Conservation (phyloP, 116 monocot species). For the Papilionanthe hybrid region DNA sequence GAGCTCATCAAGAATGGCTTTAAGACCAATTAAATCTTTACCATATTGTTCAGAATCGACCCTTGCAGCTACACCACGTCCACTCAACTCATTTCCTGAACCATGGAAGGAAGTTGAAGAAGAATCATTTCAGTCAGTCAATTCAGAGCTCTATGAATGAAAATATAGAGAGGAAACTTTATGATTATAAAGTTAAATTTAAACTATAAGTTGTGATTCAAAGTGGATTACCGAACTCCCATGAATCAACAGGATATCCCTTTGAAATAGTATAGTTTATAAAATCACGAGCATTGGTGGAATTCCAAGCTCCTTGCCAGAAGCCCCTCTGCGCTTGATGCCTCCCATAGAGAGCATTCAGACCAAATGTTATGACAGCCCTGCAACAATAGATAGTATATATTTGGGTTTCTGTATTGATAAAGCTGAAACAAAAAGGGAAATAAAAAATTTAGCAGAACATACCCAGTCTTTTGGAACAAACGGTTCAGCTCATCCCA, state of each 20-base stretch:
- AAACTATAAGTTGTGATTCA: background rate
- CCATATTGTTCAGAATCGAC: conserved; percentile 48
- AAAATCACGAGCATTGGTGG: conserved; percentile 65
- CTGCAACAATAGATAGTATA: conserved; percentile 18
- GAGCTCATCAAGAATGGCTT: conserved; percentile 29
- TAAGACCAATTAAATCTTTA: conserved; percentile 46
- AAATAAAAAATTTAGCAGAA: background rate
- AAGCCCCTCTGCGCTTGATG: conserved; percentile 14
- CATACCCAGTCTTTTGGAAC: conserved; percentile 56
- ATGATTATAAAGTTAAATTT: background rate
- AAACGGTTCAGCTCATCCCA: conserved; percentile 64
- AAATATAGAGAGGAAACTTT: background rate
- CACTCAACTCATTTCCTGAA: conserved; percentile 68
- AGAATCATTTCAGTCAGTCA: background rate
- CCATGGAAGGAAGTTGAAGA: background rate
- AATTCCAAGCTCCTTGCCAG: conserved; percentile 66
- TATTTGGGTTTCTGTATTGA: background rate
- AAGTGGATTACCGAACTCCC: conserved; percentile 65
- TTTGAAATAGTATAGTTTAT: conserved; percentile 68
- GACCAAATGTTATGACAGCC: conserved; percentile 69
- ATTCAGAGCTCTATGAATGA: background rate
- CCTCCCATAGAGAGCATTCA: conserved; percentile 70
- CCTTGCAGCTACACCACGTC: conserved; percentile 52
- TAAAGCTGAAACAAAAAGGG: background rate
- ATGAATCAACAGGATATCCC: conserved; percentile 70